phyloP scores from a whole-genome alignment of 768 basidiomycete genomes.

The Kwoniella botswanensis region DNA sequence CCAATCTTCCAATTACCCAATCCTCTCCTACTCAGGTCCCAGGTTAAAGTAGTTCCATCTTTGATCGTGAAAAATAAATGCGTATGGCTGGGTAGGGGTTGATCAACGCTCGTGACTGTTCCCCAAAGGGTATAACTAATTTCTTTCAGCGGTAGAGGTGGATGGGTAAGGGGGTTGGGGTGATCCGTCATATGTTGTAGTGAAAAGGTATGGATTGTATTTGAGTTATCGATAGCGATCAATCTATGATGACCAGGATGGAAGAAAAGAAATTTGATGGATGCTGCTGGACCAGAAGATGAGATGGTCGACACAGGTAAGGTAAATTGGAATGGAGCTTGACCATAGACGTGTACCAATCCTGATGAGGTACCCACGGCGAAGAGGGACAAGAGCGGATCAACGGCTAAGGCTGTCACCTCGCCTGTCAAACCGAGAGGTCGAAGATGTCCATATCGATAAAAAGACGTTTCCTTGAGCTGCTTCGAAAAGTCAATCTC shows the following conservation, averaged over 20 bases:
- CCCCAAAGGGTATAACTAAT: constrained; percentile 45
- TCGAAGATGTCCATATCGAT: constrained; percentile 55
- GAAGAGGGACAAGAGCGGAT: constrained; percentile 58
- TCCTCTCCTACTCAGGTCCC: constrained; percentile 72
- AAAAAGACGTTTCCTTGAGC: constrained; percentile 53
- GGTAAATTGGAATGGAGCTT: constrained; percentile 65
- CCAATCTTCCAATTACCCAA: constrained; percentile 72
- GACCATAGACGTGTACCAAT: constrained; percentile 69
- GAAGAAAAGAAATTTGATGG: constrained; percentile 40
- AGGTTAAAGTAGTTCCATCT: constrained; percentile 71
- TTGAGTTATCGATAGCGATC: constrained; percentile 40
- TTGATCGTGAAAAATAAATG: constrained; percentile 64
- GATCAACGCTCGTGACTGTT: constrained; percentile 48
- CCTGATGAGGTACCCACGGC: constrained; percentile 69
- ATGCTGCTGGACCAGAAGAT: constrained; percentile 17
- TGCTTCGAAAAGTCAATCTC: constrained; percentile 51
- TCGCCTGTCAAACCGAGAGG: constrained; percentile 55
- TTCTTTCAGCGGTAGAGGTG: constrained; percentile 45
- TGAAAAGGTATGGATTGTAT: constrained; percentile 45
- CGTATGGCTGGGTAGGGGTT: constrained; percentile 47
- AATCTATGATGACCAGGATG: constrained; percentile 43
- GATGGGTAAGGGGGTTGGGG: constrained; percentile 42
- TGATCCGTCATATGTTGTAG: constrained; percentile 43
- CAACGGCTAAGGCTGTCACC: constrained; percentile 57
- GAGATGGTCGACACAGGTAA: constrained; percentile 41